phyloP scores from a whole-genome alignment of 176 grass and related monocot species.

The Canna indica region DNA sequence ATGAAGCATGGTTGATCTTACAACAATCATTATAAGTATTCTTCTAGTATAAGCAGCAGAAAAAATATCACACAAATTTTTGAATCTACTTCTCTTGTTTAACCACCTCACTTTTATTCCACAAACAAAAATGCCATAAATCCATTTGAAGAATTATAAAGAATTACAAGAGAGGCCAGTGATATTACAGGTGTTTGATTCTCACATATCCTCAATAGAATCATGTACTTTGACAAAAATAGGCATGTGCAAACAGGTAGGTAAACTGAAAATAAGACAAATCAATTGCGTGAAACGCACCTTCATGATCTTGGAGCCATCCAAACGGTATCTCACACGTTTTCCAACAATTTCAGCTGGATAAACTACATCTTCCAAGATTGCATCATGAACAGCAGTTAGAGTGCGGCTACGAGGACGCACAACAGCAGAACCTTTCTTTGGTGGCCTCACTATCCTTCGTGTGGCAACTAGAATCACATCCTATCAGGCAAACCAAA shows the following conservation, averaged over 20 bases:
- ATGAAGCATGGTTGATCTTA: too few species aligned
- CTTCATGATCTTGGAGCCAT: conserved; percentile 17
- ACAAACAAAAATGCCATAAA: too few species aligned
- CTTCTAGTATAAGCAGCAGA: too few species aligned
- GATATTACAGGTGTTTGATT: too few species aligned
- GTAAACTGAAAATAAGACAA: background rate
- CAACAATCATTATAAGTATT: too few species aligned
- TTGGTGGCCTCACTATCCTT: conserved; percentile 26
- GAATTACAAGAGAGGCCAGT: too few species aligned
- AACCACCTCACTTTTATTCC: too few species aligned
- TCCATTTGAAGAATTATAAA: too few species aligned
- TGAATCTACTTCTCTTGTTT: too few species aligned
- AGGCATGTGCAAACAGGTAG: too few species aligned
- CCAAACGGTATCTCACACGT: conserved; percentile 19
- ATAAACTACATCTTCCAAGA: conserved; percentile 19
- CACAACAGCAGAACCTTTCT: conserved; percentile 22
- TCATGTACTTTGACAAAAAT: background rate
- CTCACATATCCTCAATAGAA: too few species aligned
- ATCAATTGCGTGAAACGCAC: background rate
- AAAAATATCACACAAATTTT: too few species aligned
- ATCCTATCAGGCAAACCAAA: conserved; percentile 9
- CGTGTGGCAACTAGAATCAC: conserved; percentile 13
- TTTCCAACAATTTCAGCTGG: conserved; percentile 30
- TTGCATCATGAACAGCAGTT: conserved; percentile 21
- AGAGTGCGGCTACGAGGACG: conserved; percentile 26